phyloP scores from a whole-genome alignment of 2,329 filamentous ascomycete species.

The Trichophyton mentagrophytes region DNA sequence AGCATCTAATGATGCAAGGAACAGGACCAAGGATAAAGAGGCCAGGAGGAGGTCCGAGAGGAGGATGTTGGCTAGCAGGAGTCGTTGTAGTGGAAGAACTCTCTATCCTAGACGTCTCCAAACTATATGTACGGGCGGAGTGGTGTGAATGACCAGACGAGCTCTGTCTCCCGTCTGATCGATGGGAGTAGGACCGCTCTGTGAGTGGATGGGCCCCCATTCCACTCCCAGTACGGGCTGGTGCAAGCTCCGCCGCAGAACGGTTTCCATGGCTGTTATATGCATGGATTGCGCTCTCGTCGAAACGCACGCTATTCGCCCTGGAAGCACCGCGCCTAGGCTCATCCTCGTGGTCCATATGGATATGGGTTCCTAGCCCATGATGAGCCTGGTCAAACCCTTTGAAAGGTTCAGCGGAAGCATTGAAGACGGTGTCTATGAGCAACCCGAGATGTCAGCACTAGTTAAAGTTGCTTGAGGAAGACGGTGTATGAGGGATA shows the following conservation, averaged over 20 bases:
- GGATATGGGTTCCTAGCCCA: conserved; percentile 65
- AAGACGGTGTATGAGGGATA: not conserved
- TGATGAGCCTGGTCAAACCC: conserved; percentile 76
- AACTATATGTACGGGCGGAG: conserved; percentile 72
- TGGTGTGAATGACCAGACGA: conserved; percentile 71
- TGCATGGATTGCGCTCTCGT: conserved; percentile 85
- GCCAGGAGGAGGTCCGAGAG: conserved; percentile 60
- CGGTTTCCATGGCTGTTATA: conserved; percentile 76
- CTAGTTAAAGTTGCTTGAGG: not conserved
- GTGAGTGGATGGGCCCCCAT: conserved; percentile 69
- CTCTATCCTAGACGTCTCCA: conserved; percentile 55
- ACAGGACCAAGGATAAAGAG: conserved; percentile 78
- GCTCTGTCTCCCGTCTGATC: conserved; percentile 88
- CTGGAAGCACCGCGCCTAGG: conserved; percentile 76
- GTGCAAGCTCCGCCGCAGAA: conserved; percentile 70
- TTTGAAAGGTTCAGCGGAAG: conserved; percentile 73
- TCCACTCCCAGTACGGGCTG: conserved; percentile 63
- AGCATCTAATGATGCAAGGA: conserved; percentile 89
- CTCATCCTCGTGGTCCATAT: conserved; percentile 75
- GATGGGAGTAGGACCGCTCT: conserved; percentile 84
- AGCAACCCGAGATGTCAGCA: not conserved
- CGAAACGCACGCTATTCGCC: conserved; percentile 94
- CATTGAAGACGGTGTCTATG: conserved; percentile 64
- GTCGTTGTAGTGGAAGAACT: conserved; percentile 54
- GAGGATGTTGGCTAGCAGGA: conserved; percentile 45